Evolutionary conservation across 257 asterid genomes (phyloP).

Genomic region (Capsicum baccatum): DNA sequence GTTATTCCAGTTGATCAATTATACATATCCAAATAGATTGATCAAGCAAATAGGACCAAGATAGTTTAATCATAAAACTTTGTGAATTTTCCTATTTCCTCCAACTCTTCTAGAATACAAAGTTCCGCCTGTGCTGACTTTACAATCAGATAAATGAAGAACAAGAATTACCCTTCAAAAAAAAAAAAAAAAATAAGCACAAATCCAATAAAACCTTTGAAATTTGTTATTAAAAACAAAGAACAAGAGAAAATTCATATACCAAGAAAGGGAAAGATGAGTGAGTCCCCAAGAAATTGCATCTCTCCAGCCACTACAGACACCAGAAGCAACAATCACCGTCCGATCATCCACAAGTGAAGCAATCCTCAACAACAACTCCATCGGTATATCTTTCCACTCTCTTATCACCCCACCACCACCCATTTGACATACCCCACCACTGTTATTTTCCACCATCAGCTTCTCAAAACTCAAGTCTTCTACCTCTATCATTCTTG

Average conservation of each 20-base stretch:
- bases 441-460: constrained; percentile 48
- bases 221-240: neutral
- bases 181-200: neutral
- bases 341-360: constrained; percentile 85
- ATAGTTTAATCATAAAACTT: neutral
- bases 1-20: neutral
- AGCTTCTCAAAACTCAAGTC: constrained; percentile 68
- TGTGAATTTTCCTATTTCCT: neutral
- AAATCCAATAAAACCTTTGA: neutral
- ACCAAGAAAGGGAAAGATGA: constrained; percentile 88
- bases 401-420: constrained; percentile 65
- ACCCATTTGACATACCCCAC: constrained; percentile 40
- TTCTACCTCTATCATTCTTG: constrained; percentile 40
- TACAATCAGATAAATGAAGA: neutral
- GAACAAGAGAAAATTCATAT: constrained; percentile 24
- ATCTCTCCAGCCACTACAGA: constrained; percentile 97
- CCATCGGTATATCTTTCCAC: constrained; percentile 96
- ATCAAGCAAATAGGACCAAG: neutral
- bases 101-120: no score
- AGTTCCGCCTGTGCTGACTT: neutral
- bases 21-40: neutral
- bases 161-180: constrained; percentile 7
- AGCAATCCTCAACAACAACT: constrained; percentile 78
- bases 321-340: constrained; percentile 91
- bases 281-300: constrained; percentile 85